These are phyloP conservation scores for Fusarium coicis DNA, from an alignment of 2,329 filamentous ascomycete species.

Conservation along the genomic window DNA sequence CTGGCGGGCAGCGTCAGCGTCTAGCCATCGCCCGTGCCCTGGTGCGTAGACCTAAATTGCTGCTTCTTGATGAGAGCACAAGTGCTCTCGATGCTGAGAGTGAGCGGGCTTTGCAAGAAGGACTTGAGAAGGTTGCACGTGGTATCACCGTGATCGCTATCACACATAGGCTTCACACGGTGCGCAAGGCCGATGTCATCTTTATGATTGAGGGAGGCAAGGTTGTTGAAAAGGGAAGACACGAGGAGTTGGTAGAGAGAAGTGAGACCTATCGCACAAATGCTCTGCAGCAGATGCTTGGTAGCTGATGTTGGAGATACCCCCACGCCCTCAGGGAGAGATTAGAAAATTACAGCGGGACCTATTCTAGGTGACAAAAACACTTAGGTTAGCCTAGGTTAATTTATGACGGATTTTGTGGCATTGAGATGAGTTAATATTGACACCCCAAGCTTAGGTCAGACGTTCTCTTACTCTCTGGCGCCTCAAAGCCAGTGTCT, in stretches of 20 bases:
- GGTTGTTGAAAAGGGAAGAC: conserved; percentile 62
- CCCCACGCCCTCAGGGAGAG: background rate
- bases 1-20: conserved; percentile 83
- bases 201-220: conserved; percentile 65
- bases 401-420: background rate
- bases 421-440: background rate
- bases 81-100: conserved; percentile 79
- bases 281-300: conserved; percentile 62
- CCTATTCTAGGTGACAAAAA: background rate
- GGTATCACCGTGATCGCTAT: conserved; percentile 68
- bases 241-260: conserved; percentile 64
- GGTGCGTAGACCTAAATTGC: conserved; percentile 74
- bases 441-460: background rate
- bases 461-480: background rate
- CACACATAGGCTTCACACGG: conserved; percentile 67
- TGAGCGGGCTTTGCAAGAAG: conserved; percentile 73
- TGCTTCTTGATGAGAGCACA: conserved; percentile 86
- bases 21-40: conserved; percentile 82
- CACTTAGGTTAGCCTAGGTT: background rate
- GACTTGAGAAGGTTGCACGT: conserved; percentile 66
- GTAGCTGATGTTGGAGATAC: conserved; percentile 1
- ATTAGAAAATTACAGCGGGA: background rate
- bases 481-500: conserved; percentile 26
- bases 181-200: conserved; percentile 67
- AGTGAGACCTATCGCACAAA: conserved; percentile 65